Evolutionary conservation across 1,284 basidiomycete genomes (phyloP).

Genomic region (Fistulina hepatica): DNA sequence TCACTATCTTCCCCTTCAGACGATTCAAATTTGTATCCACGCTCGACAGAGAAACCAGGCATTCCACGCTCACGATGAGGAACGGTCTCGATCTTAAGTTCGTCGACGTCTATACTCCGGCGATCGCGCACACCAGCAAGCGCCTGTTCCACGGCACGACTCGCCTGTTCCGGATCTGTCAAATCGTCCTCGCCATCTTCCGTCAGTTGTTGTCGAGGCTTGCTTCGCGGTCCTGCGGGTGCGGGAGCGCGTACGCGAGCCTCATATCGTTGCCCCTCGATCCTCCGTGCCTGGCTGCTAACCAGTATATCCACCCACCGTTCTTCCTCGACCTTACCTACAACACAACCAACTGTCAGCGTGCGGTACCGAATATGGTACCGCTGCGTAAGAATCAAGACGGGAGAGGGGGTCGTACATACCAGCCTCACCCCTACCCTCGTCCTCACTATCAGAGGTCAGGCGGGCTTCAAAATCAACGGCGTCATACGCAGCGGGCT

Average conservation of each 20-base stretch:
- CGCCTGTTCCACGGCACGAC: conserved; percentile 60
- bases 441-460: conserved; percentile 56
- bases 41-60: no score
- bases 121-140: conserved; percentile 51
- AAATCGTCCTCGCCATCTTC: conserved; percentile 28
- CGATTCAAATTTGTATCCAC: conserved; percentile 14
- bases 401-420: no score
- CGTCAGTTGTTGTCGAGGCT: conserved; percentile 18
- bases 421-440: conserved; percentile 27
- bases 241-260: no score
- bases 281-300: conserved; percentile 45
- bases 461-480: conserved; percentile 68
- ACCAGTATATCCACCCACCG: conserved; percentile 82
- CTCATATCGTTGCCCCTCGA: conserved; percentile 49
- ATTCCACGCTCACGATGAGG: conserved; percentile 21
- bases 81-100: conserved; percentile 34
- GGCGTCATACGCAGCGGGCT: conserved; percentile 56
- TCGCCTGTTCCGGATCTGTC: conserved; percentile 58
- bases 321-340: conserved; percentile 34
- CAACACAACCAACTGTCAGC: conserved; percentile 16
- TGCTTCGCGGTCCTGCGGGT: no score
- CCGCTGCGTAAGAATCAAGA: conserved; percentile 1
- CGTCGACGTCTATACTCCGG: conserved; percentile 31
- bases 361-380: conserved; percentile 16
- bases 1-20: no score